These are phyloP conservation scores for Elymus sibiricus DNA, from an alignment of 176 grass and related monocot genomes.

Conservation along the genomic window DNA sequence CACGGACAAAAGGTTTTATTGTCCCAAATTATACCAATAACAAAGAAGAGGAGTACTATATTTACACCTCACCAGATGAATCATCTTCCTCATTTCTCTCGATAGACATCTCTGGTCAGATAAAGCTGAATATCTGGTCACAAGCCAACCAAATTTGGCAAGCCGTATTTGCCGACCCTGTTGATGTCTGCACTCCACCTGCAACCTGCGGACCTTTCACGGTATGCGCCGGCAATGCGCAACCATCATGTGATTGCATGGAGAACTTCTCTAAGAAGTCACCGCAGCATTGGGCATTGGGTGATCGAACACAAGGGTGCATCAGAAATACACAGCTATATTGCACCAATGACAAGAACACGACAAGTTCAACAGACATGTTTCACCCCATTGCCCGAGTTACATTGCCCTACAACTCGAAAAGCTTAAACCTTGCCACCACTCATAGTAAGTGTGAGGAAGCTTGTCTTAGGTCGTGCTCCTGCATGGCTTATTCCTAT, in stretches of 20 bases:
- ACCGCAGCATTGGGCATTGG: background rate
- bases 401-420: conserved; percentile 27
- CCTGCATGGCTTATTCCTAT: background rate
- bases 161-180: conserved; percentile 15
- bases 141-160: background rate
- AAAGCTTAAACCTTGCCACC: background rate
- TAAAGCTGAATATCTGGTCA: conserved; percentile 30
- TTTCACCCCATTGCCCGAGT: conserved; percentile 21
- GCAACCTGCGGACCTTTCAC: conserved; percentile 8
- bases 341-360: conserved; percentile 18
- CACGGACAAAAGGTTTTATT: background rate
- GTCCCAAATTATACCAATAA: background rate
- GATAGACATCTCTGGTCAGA: conserved; percentile 27
- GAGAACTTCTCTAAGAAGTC: background rate
- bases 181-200: conserved; percentile 14
- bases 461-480: background rate
- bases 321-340: conserved; percentile 27
- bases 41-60: conserved; percentile 22
- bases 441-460: background rate
- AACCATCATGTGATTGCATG: background rate
- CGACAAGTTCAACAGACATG: conserved; percentile 29
- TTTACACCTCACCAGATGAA: conserved; percentile 12
- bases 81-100: background rate
- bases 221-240: background rate
- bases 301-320: conserved; percentile 43